Evolutionary conservation across 495 filamentous ascomycete species (phyloP).

Genomic region (Penicillium paradoxum): DNA sequence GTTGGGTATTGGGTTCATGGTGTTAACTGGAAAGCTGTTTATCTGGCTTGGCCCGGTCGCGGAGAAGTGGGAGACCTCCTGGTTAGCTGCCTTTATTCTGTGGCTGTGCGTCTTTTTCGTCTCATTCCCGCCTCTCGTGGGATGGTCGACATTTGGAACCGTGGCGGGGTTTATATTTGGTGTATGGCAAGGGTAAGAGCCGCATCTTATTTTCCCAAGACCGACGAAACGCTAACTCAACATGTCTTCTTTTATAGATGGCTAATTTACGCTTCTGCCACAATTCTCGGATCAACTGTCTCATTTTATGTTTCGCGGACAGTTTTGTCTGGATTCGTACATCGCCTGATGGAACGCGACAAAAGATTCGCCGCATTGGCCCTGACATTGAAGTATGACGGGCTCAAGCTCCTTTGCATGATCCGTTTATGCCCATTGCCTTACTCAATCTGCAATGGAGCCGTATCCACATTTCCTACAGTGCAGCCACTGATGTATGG

Average conservation of each 20-base stretch:
- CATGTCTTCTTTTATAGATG: conserved; percentile 45
- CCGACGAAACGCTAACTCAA: conserved; percentile 1
- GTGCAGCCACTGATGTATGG: conserved; percentile 72
- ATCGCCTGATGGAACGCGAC: conserved; percentile 74
- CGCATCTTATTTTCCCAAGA: background rate
- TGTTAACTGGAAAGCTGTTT: conserved; percentile 76
- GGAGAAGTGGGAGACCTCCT: conserved; percentile 62
- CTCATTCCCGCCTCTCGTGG: conserved; percentile 87
- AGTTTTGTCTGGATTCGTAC: conserved; percentile 70
- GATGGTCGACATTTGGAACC: conserved; percentile 83
- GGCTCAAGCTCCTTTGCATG: conserved; percentile 83
- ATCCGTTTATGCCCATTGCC: conserved; percentile 89
- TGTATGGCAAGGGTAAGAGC: conserved; percentile 68
- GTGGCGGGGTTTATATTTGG: conserved; percentile 92
- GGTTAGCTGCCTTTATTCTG: conserved; percentile 70
- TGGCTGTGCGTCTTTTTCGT: conserved; percentile 72
- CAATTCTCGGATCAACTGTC: conserved; percentile 67
- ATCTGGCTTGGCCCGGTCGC: conserved; percentile 64
- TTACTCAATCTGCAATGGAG: conserved; percentile 93
- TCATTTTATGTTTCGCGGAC: conserved; percentile 78
- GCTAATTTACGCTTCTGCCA: conserved; percentile 77
- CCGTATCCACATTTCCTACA: conserved; percentile 87
- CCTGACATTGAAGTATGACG: conserved; percentile 71
- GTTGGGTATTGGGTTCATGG: conserved; percentile 59
- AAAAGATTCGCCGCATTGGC: conserved; percentile 68